Base-by-base conservation (phyloP, 805 yeast genomes). In the Yamadazyma nakazawae region DNA sequence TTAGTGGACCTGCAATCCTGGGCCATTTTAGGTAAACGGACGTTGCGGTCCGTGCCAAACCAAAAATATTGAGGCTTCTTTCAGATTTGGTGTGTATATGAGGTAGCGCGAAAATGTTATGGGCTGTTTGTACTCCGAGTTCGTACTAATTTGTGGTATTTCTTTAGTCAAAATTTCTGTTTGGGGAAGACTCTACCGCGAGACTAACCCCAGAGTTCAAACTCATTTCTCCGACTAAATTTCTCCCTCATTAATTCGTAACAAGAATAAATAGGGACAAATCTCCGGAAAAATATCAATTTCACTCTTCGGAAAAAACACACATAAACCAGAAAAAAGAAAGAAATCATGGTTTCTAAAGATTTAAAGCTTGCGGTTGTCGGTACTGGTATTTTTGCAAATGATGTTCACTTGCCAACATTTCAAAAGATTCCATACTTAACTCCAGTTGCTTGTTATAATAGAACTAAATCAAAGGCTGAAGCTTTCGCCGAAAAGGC, bases 331-430 rank as follows among this genome's bases (percentile, higher is more conserved):
- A 9, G 12, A 28, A 12, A 30, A 21, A 24, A 43, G n/a, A n/a
- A n/a, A n/a, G n/a, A n/a, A n/a, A n/a, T n/a, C n/a, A n/a, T 25
- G n/a, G n/a, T 16, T 13, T 44, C 54, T 42, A 44, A 44, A 45
- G 54, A 53, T 37, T 66, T 79, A 40, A 84, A 79, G 61, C 79
- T 83, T 42, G 89, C 86, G 44, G 70, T 85, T 40, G 78, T 85
- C 47, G 94, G 94, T 46, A 86, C 94, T 3, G 94, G 94, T 56
- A 88, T 92, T 58, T 92, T 92, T 62, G 97, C 98, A 51, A 79
- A 80, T 25, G 88, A 85, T 52, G 74, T 79, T 46, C 98, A 92
- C 63, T 75, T 88, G 53, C 98, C 97, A 36, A 79, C 86, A 25
- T 66, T 82, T 41, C 68, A 80, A 57, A 69, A 77, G 42, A 63